phyloP scores from a whole-genome alignment of 139 green algal genomes.

The Volvox reticuliferus region DNA sequence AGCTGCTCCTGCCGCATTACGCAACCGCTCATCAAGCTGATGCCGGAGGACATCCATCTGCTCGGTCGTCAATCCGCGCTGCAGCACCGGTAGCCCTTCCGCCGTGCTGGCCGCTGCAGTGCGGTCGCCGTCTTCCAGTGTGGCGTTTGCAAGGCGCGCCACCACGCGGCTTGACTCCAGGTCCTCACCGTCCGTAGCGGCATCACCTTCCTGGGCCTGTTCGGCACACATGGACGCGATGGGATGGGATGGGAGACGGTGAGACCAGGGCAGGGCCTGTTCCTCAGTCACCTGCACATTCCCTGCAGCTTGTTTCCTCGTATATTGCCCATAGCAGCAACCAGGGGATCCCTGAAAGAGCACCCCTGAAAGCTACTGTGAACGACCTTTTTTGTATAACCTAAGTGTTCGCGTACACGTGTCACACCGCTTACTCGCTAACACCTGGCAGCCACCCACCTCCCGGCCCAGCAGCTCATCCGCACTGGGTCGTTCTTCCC shows the following conservation, averaged over 20 bases:
- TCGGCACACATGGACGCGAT: neutral
- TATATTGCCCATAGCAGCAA: too few species aligned
- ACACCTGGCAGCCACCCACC: constrained; percentile 1
- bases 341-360: too few species aligned
- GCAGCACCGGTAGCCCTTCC: too few species aligned
- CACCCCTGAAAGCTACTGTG: too few species aligned
- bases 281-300: too few species aligned
- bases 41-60: constrained; percentile 61
- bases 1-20: constrained; percentile 39
- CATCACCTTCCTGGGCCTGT: constrained; percentile 21
- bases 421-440: too few species aligned
- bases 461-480: constrained; percentile 46
- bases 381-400: too few species aligned
- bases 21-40: constrained; percentile 72
- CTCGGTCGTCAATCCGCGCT: constrained; percentile 4
- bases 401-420: too few species aligned
- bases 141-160: constrained; percentile 2
- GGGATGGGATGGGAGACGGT: too few species aligned
- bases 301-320: too few species aligned
- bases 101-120: neutral
- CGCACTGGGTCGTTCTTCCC: constrained; percentile 38
- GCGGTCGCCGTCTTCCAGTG: constrained; percentile 10
- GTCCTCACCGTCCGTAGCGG: constrained; percentile 43
- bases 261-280: too few species aligned
- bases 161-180: constrained; percentile 41